phyloP scores from a whole-genome alignment of 768 basidiomycete species.

The Mycena pura region DNA sequence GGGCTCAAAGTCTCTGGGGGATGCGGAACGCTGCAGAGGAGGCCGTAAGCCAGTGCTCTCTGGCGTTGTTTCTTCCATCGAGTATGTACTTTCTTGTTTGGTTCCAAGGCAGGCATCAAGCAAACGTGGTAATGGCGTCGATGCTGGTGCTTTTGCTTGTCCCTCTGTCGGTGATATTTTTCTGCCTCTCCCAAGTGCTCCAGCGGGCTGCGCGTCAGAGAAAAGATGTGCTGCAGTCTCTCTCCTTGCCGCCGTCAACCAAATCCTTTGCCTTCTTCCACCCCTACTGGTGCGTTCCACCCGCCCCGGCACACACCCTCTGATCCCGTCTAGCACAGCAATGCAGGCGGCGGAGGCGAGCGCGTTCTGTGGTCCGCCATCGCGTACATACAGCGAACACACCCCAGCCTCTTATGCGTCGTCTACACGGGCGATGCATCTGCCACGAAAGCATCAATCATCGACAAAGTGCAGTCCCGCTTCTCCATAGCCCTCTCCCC shows the following conservation, averaged over 20 bases:
- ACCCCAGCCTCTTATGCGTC: constrained; percentile 70
- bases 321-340: constrained; percentile 62
- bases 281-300: constrained; percentile 82
- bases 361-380: constrained; percentile 95
- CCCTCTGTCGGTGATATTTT: not conserved
- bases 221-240: not conserved
- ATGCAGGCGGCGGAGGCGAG: constrained; percentile 97
- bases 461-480: constrained; percentile 80
- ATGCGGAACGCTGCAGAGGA: constrained; percentile 61
- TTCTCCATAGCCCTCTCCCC: constrained; percentile 68
- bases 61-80: constrained; percentile 11
- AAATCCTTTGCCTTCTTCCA: constrained; percentile 70
- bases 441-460: constrained; percentile 79
- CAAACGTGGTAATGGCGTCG: not conserved
- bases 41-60: constrained; percentile 45
- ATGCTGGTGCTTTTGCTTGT: not conserved
- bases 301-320: constrained; percentile 10
- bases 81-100: not conserved
- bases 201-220: constrained; percentile 1
- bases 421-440: constrained; percentile 92
- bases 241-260: constrained; percentile 22
- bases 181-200: not conserved
- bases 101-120: not conserved
- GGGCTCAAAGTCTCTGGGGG: constrained; percentile 65
- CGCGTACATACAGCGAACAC: constrained; percentile 70